These are phyloP conservation scores for Phytophthora podocarpi DNA, from an alignment of 352 stramenopile species.

Conservation along the genomic window DNA sequence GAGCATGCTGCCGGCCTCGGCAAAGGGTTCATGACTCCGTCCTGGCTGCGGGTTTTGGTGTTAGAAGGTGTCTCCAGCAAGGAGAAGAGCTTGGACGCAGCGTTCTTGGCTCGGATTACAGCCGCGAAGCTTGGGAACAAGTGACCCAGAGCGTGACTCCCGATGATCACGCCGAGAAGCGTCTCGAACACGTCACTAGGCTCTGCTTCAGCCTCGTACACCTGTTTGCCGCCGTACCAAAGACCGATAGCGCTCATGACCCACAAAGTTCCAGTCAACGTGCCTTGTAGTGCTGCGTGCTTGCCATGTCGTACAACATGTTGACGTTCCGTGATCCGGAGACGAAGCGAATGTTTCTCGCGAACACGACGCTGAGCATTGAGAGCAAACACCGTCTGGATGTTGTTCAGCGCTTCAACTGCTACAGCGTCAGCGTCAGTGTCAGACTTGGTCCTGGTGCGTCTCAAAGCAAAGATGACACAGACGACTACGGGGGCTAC, in stretches of 20 bases:
- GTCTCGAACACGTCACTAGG: slow-evolving; percentile 23
- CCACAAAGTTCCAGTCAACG: slow-evolving; percentile 29
- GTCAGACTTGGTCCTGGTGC: background rate
- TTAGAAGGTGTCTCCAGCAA: slow-evolving; percentile 15
- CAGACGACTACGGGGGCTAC: slow-evolving; percentile 10
- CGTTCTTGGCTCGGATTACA: background rate
- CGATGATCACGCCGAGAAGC: slow-evolving; percentile 25
- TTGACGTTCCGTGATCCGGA: slow-evolving; percentile 19
- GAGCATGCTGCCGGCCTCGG: slow-evolving; percentile 7
- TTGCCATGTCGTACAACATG: slow-evolving; percentile 9
- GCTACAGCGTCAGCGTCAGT: slow-evolving; percentile 26
- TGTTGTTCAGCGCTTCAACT: slow-evolving; percentile 29
- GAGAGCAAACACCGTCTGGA: slow-evolving; percentile 35
- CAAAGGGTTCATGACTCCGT: slow-evolving; percentile 12
- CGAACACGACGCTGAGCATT: slow-evolving; percentile 34
- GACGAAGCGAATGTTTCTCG: slow-evolving; percentile 25
- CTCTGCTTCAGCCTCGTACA: slow-evolving; percentile 25
- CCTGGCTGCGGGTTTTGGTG: background rate
- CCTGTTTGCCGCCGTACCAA: slow-evolving; percentile 32
- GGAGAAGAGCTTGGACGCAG: slow-evolving; percentile 25
- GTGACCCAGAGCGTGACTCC: slow-evolving; percentile 27
- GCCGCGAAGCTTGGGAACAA: slow-evolving; percentile 22
- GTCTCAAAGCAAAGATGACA: background rate
- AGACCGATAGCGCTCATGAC: slow-evolving; percentile 32
- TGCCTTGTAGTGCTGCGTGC: slow-evolving; percentile 8